A percentile compares a stretch with the other conserved stretches of the same genome.
Evolutionary conservation across 257 asterid genomes (phyloP).

Genomic region (Anisodus tanguticus): DNA sequence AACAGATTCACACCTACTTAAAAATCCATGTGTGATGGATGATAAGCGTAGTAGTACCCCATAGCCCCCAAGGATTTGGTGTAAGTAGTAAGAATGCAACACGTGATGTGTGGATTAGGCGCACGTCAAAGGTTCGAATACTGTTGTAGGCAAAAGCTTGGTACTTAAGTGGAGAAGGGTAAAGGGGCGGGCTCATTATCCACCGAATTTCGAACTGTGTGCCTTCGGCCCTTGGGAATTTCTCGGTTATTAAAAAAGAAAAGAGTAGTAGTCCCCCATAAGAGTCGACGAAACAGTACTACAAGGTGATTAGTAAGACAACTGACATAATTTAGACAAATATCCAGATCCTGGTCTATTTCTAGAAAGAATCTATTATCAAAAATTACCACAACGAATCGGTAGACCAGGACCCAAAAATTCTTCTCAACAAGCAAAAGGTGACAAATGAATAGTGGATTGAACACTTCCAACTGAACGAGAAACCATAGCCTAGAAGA

Average conservation of each 20-base stretch:
- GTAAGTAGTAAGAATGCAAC: neutral
- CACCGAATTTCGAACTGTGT: neutral
- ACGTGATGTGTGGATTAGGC: neutral
- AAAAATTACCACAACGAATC: neutral
- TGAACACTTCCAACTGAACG: neutral
- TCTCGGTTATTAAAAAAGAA: neutral
- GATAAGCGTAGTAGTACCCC: neutral
- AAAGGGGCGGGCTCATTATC: neutral
- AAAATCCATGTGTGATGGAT: neutral
- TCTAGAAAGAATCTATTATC: neutral
- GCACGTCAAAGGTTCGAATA: neutral
- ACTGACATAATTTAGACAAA: neutral
- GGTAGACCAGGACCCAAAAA: neutral
- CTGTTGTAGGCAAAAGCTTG: neutral
- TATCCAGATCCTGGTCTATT: slow-evolving; percentile 8
- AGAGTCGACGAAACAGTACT: neutral
- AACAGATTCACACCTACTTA: slow-evolving; percentile 9
- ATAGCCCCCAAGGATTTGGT: neutral
- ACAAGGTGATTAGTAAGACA: neutral
- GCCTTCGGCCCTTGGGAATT: neutral
- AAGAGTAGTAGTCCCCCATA: neutral
- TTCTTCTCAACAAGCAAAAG: slow-evolving; percentile 5
- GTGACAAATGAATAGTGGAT: slow-evolving; percentile 6
- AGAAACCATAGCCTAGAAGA: slow-evolving; percentile 12
- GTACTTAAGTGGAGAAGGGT: slow-evolving; percentile 1